A percentile compares a stretch with the other conserved stretches of the same genome.
phyloP scores from a whole-genome alignment of 257 asterid genomes.

The Capsicum rhomboideum region DNA sequence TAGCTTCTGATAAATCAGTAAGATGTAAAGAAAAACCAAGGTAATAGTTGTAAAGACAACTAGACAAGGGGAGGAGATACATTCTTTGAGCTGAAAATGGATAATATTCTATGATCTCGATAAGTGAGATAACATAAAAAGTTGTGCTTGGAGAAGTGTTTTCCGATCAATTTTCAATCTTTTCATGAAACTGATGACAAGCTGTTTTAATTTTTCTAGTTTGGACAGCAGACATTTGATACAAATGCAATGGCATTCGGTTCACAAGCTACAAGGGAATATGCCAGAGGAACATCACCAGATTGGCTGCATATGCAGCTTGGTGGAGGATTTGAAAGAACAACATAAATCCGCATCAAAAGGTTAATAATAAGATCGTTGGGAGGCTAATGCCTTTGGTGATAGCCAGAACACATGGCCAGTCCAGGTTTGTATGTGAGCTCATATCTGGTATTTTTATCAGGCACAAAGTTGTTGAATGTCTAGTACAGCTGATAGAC shows the following conservation, averaged over 20 bases:
- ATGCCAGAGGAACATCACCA: constrained; percentile 37
- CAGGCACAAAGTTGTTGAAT: background rate
- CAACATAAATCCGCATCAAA: constrained; percentile 15
- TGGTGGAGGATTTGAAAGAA: constrained; percentile 51
- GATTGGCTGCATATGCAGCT: constrained; percentile 69
- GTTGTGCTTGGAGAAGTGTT: background rate
- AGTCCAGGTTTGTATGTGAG: background rate
- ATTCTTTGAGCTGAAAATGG: background rate
- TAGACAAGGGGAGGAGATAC: background rate
- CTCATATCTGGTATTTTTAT: background rate
- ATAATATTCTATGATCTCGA: background rate
- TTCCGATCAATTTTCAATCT: background rate
- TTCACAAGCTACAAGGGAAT: constrained; percentile 43
- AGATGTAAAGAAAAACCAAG: background rate
- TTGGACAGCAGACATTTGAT: constrained; percentile 42
- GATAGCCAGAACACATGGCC: background rate
- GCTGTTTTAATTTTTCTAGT: constrained; percentile 19
- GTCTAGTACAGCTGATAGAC: background rate
- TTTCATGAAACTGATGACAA: background rate
- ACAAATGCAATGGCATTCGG: background rate
- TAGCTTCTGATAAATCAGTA: background rate
- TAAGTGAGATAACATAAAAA: background rate
- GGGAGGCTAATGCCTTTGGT: background rate
- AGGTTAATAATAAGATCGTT: background rate
- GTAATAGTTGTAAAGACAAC: background rate